A percentile compares a stretch with the other conserved stretches of the same genome.
Evolutionary conservation across 257 asterid genomes (phyloP).

Genomic region (Hygrophila difformis): DNA sequence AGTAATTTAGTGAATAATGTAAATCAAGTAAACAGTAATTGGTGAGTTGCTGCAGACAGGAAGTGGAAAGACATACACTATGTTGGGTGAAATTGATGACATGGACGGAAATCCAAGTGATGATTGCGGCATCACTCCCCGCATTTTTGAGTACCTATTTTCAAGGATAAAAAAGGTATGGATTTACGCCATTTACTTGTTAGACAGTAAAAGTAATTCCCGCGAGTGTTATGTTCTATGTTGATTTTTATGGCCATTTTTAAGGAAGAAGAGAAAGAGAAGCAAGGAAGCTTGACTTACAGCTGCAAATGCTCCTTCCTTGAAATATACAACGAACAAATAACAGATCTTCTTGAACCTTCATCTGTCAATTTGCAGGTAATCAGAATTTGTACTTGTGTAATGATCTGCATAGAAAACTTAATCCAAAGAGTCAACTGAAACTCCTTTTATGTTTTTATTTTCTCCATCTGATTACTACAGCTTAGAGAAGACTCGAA

Average conservation of each 20-base stretch:
- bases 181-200: conserved; percentile 2
- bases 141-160: conserved; percentile 66
- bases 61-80: conserved; percentile 84
- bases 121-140: conserved; percentile 77
- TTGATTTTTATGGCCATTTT: conserved; percentile 17
- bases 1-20: background rate
- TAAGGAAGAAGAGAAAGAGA: conserved; percentile 71
- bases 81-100: conserved; percentile 76
- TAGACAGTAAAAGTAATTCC: background rate
- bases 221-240: conserved; percentile 1
- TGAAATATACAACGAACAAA: conserved; percentile 87
- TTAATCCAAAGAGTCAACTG: conserved; percentile 1
- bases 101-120: conserved; percentile 46
- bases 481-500: conserved; percentile 81
- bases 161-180: conserved; percentile 63
- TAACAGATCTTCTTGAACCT: conserved; percentile 90
- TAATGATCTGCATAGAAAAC: background rate
- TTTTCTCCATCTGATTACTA: conserved; percentile 11
- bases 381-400: conserved; percentile 13
- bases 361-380: conserved; percentile 77
- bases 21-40: background rate
- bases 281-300: conserved; percentile 51
- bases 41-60: conserved; percentile 52
- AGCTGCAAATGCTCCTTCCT: conserved; percentile 88
- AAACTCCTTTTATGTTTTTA: background rate